A percentile compares a stretch with the other conserved stretches of the same genome.
phyloP scores from a whole-genome alignment of 106 monocot species.

The Acorus calamus region DNA sequence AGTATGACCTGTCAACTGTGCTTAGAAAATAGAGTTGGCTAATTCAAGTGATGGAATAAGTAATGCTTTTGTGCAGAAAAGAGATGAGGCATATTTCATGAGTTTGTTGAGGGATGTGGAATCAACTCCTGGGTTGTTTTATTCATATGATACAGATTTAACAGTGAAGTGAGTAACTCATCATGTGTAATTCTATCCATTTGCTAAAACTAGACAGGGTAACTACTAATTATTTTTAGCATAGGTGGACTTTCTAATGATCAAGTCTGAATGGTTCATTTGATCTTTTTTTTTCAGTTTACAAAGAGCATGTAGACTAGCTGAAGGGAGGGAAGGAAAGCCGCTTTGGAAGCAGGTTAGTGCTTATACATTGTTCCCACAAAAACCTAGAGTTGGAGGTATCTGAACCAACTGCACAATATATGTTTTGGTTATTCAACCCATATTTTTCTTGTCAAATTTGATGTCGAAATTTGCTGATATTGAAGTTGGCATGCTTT shows the following conservation, averaged over 20 bases:
- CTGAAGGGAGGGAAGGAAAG: conserved; percentile 40
- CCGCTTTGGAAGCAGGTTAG: conserved; percentile 94
- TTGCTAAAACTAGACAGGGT: not conserved
- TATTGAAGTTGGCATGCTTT: too few relatives aligned
- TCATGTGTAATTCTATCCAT: not conserved
- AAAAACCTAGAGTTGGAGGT: too few relatives aligned
- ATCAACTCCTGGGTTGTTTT: conserved; percentile 78
- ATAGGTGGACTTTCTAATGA: too few relatives aligned
- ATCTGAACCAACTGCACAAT: too few relatives aligned
- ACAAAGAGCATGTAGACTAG: conserved; percentile 64
- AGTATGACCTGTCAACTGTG: conserved; percentile 30
- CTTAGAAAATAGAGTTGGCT: not conserved
- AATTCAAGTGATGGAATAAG: not conserved
- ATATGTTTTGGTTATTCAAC: too few relatives aligned
- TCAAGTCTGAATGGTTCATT: too few relatives aligned
- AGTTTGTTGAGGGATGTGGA: conserved; percentile 73
- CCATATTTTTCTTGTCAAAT: too few relatives aligned
- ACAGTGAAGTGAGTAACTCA: conserved; percentile 67
- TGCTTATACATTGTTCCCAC: too few relatives aligned
- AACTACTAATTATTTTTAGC: too few relatives aligned
- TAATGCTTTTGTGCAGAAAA: conserved; percentile 54
- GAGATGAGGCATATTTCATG: conserved; percentile 83
- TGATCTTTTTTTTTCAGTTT: conserved; percentile 29
- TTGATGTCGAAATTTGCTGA: too few relatives aligned
- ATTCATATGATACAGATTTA: conserved; percentile 78